A percentile compares a stretch with the other conserved stretches of the same genome.
phyloP scores from a whole-genome alignment of 2,329 filamentous ascomycete genomes.

The Cladosporium sp. region DNA sequence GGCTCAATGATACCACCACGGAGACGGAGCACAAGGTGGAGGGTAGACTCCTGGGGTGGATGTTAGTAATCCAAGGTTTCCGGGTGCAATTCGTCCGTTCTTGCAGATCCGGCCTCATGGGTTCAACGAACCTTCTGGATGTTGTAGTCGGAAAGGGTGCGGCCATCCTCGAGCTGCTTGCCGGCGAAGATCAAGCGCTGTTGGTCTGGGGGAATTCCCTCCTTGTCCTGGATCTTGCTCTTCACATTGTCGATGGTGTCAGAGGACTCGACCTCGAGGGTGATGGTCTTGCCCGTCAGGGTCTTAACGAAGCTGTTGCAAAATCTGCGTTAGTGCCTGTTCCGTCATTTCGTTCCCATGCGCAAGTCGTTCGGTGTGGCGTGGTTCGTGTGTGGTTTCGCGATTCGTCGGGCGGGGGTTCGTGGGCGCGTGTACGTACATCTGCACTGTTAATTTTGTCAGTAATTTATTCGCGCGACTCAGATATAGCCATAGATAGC shows the following conservation, averaged over 20 bases:
- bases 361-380: neutral
- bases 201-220: conserved; percentile 96
- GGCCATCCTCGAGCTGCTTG: conserved; percentile 98
- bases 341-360: conserved; percentile 22
- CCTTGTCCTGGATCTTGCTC: conserved; percentile 99
- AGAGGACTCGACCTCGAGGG: conserved; percentile 97
- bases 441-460: conserved; percentile 35
- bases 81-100: neutral
- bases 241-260: conserved; percentile 99
- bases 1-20: conserved; percentile 99
- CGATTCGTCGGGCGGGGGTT: conserved; percentile 17
- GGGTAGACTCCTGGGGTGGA: conserved; percentile 78
- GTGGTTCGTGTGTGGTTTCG: conserved; percentile 7
- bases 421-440: conserved; percentile 29
- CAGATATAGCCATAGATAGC: neutral
- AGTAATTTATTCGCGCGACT: conserved; percentile 23
- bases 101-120: neutral
- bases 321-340: conserved; percentile 30
- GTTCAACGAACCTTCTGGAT: conserved; percentile 83
- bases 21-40: conserved; percentile 97
- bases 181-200: conserved; percentile 98
- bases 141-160: conserved; percentile 97
- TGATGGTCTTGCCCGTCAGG: conserved; percentile 99
- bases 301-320: conserved; percentile 94
- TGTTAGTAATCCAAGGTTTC: neutral